Conservation (phyloP, 306 rosid genomes). For the Amphicarpaea edgeworthii region DNA sequence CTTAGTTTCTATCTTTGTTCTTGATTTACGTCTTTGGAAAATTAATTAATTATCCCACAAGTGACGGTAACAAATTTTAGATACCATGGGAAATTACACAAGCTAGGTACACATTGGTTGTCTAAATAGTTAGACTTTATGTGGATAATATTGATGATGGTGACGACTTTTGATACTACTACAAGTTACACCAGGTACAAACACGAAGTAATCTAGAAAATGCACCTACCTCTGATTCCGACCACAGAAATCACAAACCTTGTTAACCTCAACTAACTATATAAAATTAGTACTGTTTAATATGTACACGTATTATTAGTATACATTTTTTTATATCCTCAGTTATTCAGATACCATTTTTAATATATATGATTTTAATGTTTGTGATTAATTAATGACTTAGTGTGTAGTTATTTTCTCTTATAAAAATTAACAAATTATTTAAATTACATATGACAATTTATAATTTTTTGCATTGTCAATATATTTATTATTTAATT, state of each 20-base stretch:
- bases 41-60: conserved; percentile 4
- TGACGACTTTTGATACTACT: background rate
- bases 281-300: background rate
- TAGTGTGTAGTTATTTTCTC: too few relatives aligned
- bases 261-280: conserved; percentile 7
- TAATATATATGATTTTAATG: too few relatives aligned
- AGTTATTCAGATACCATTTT: too few relatives aligned
- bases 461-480: too few relatives aligned
- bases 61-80: background rate
- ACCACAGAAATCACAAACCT: conserved; percentile 1
- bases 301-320: background rate
- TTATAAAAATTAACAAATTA: too few relatives aligned
- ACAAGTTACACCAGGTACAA: conserved; percentile 1
- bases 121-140: background rate
- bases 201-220: conserved; percentile 34
- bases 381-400: too few relatives aligned
- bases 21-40: background rate
- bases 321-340: too few relatives aligned
- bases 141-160: conserved; percentile 19
- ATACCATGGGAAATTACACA: background rate
- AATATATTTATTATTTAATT: background rate
- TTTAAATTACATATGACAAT: too few relatives aligned
- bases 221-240: background rate
- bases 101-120: background rate
- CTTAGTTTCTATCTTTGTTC: background rate